These are phyloP conservation scores for Citrus glauca DNA, from an alignment of 345 rosid species.

Conservation along the genomic window DNA sequence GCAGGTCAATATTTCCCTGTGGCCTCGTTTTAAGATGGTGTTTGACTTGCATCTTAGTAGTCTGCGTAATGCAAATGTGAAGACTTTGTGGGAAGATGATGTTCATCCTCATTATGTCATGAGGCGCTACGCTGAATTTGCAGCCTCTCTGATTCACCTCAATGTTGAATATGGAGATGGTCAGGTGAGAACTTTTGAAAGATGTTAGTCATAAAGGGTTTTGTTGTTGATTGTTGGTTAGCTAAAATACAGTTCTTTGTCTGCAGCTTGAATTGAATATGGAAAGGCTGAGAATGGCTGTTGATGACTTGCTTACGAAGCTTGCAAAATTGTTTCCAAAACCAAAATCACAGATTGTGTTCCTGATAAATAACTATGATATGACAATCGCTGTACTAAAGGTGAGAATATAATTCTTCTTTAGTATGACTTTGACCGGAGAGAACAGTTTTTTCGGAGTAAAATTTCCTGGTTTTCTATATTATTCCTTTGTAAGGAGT, in stretches of 20 bases:
- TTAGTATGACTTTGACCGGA: background rate
- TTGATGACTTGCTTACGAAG: slow-evolving; percentile 82
- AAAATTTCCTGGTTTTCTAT: background rate
- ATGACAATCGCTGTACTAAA: slow-evolving; percentile 92
- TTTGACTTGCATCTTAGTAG: slow-evolving; percentile 90
- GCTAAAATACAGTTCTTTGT: slow-evolving; percentile 6
- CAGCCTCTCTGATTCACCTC: slow-evolving; percentile 94
- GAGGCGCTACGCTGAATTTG: slow-evolving; percentile 99
- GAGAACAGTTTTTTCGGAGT: background rate
- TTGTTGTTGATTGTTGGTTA: background rate
- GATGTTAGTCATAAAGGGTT: background rate
- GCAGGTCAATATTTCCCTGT: slow-evolving; percentile 91
- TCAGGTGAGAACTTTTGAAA: slow-evolving; percentile 51
- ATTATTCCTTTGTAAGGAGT: background rate
- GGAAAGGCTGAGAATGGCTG: slow-evolving; percentile 93
- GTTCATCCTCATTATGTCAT: slow-evolving; percentile 97
- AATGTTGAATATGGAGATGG: slow-evolving; percentile 96
- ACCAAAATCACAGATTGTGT: slow-evolving; percentile 76
- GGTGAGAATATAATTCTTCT: slow-evolving; percentile 38
- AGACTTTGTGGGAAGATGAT: slow-evolving; percentile 96
- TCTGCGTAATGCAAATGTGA: slow-evolving; percentile 83
- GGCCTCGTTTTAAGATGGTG: slow-evolving; percentile 99
- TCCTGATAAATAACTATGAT: slow-evolving; percentile 92
- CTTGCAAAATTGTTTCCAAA: slow-evolving; percentile 73
- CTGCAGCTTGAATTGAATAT: slow-evolving; percentile 92